Percentiles rank a stretch among this genome's conserved stretches.
These are phyloP conservation scores for Debaryomycetaceae sp. DNA, from an alignment of 1,139 yeast species.

Conservation along the genomic window DNA sequence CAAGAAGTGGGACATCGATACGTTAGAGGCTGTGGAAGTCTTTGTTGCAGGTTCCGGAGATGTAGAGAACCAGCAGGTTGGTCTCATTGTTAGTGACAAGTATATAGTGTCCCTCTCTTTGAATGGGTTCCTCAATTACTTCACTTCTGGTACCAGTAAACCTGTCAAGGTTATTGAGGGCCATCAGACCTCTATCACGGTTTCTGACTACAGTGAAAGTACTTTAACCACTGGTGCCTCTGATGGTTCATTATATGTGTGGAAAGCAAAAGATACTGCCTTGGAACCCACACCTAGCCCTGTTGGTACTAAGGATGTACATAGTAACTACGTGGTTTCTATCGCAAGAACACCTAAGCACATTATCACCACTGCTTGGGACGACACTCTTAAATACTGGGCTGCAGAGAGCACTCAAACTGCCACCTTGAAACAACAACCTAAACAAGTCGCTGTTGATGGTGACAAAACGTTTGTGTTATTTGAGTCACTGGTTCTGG, in stretches of 20 bases:
- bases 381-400: slow-evolving; percentile 64
- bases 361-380: slow-evolving; percentile 77
- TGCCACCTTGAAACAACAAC: slow-evolving; percentile 53
- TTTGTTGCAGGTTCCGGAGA: slow-evolving; percentile 41
- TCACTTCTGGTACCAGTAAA: slow-evolving; percentile 33
- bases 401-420: slow-evolving; percentile 22
- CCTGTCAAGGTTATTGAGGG: slow-evolving; percentile 57
- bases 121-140: slow-evolving; percentile 69
- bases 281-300: slow-evolving; percentile 29
- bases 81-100: slow-evolving; percentile 65
- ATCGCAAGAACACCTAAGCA: slow-evolving; percentile 19
- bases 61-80: slow-evolving; percentile 72
- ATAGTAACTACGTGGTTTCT: slow-evolving; percentile 58
- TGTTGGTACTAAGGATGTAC: slow-evolving; percentile 35
- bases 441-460: slow-evolving; percentile 47
- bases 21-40: slow-evolving; percentile 21
- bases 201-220: slow-evolving; percentile 24
- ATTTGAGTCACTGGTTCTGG: slow-evolving; percentile 44
- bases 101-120: slow-evolving; percentile 64
- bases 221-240: slow-evolving; percentile 67
- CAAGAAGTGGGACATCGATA: slow-evolving; percentile 55
- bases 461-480: slow-evolving; percentile 37
- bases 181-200: slow-evolving; percentile 78
- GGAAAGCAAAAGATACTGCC: slow-evolving; percentile 43
- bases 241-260: slow-evolving; percentile 70